A percentile compares a stretch with the other conserved stretches of the same genome.
These are phyloP conservation scores for Tympanopsis confertula DNA, from an alignment of 2,329 filamentous ascomycete genomes.

Conservation along the genomic window DNA sequence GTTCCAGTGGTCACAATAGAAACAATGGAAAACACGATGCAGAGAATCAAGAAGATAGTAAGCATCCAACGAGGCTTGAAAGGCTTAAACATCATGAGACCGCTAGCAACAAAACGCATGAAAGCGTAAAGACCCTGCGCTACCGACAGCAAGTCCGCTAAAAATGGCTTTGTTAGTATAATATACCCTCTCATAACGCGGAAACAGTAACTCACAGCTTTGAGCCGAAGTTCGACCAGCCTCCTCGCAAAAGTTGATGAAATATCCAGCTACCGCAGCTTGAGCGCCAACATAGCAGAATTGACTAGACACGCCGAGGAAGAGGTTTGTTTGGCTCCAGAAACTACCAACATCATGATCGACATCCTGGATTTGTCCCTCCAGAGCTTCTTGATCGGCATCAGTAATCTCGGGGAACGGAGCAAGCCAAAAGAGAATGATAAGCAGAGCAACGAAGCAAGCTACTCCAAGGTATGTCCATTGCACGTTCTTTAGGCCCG, in stretches of 20 bases:
- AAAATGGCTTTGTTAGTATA: slow-evolving; percentile 11
- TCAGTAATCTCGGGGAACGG: slow-evolving; percentile 41
- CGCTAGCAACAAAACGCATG: slow-evolving; percentile 43
- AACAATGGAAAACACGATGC: slow-evolving; percentile 41
- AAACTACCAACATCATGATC: slow-evolving; percentile 35
- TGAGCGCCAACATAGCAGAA: slow-evolving; percentile 55
- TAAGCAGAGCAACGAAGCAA: slow-evolving; percentile 42
- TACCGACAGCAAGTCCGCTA: slow-evolving; percentile 41
- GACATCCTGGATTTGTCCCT: slow-evolving; percentile 24
- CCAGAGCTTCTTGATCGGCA: slow-evolving; percentile 46
- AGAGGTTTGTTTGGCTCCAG: slow-evolving; percentile 45
- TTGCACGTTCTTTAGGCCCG: slow-evolving; percentile 46
- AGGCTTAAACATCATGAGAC: slow-evolving; percentile 35
- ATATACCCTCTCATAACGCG: neutral
- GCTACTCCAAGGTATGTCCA: slow-evolving; percentile 55
- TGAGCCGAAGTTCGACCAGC: slow-evolving; percentile 9
- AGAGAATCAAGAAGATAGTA: slow-evolving; percentile 34
- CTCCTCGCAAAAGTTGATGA: slow-evolving; percentile 34
- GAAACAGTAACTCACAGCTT: slow-evolving; percentile 7
- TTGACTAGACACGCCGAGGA: slow-evolving; percentile 47
- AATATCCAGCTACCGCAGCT: slow-evolving; percentile 39
- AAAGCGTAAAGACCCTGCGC: slow-evolving; percentile 48
- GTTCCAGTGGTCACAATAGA: slow-evolving; percentile 38
- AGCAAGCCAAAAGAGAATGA: slow-evolving; percentile 44
- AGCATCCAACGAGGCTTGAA: slow-evolving; percentile 44